These are phyloP conservation scores for Chenopodium berlandieri DNA, from an alignment of 148 eudicot genomes.

Conservation along the genomic window DNA sequence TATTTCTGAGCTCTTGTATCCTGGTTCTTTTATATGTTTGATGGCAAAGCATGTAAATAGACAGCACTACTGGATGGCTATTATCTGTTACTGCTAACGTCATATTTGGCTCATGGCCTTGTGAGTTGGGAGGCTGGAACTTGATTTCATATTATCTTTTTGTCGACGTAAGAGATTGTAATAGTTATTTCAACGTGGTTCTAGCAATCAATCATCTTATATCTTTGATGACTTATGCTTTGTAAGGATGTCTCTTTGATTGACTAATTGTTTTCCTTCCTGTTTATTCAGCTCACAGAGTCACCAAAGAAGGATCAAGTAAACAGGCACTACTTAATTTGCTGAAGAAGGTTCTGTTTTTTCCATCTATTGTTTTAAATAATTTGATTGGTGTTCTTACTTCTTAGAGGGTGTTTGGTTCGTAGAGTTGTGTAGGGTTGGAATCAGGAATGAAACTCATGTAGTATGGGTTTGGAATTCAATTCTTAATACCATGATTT, in stretches of 20 bases:
- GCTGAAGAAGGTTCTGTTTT: conserved; percentile 28
- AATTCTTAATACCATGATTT: no score
- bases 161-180: background rate
- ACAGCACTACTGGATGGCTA: background rate
- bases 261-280: background rate
- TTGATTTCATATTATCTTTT: background rate
- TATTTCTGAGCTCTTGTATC: background rate
- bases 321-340: conserved; percentile 73
- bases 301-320: conserved; percentile 55
- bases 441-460: no score
- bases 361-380: background rate
- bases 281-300: conserved; percentile 53
- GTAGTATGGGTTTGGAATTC: no score
- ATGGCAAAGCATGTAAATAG: background rate
- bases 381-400: background rate
- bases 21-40: background rate
- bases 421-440: no score
- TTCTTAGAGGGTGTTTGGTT: no score
- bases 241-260: background rate
- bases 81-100: background rate
- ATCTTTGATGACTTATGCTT: background rate
- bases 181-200: background rate
- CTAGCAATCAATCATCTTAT: background rate
- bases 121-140: background rate
- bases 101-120: background rate